Conservation (phyloP, 371 early-diverging fungal genomes). For the Thermomucor indicae-seudaticae region DNA sequence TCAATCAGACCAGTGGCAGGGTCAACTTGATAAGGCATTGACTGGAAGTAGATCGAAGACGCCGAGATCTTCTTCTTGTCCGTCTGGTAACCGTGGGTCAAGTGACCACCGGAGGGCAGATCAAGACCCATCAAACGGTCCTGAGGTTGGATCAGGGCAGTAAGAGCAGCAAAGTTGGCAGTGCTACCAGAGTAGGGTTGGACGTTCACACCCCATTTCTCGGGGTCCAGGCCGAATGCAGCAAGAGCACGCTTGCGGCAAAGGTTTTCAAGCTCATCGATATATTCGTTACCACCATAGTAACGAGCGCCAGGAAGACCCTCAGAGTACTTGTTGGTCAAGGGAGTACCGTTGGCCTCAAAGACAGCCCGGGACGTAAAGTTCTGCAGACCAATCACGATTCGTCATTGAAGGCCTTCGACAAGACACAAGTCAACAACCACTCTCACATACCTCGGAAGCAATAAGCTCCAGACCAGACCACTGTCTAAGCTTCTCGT, state of each 20-base stretch:
- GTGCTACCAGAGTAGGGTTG: constrained; percentile 88
- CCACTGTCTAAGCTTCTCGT: constrained; percentile 97
- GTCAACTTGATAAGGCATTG: constrained; percentile 94
- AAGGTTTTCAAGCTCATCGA: constrained; percentile 93
- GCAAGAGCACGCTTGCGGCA: constrained; percentile 97
- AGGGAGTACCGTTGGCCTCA: constrained; percentile 95
- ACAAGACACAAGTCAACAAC: too few relatives aligned
- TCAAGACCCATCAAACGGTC: constrained; percentile 99
- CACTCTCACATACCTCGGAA: constrained; percentile 97
- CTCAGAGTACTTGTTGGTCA: constrained; percentile 99
- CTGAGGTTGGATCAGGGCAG: constrained; percentile 94
- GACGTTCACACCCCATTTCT: constrained; percentile 98
- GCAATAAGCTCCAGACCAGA: constrained; percentile 97
- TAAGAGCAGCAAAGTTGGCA: constrained; percentile 97
- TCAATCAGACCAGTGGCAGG: constrained; percentile 92
- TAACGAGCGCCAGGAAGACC: constrained; percentile 97
- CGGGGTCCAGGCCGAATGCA: constrained; percentile 83
- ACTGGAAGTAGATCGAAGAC: constrained; percentile 96
- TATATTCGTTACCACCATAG: constrained; percentile 99
- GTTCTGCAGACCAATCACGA: constrained; percentile 85
- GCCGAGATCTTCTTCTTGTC: constrained; percentile 97
- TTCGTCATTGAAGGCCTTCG: too few relatives aligned
- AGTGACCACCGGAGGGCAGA: constrained; percentile 98
- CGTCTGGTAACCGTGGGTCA: constrained; percentile 99
- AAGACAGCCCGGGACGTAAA: constrained; percentile 97